Conservation (phyloP, 1,284 basidiomycete species). For the Cutaneotrichosporon cutaneum region DNA sequence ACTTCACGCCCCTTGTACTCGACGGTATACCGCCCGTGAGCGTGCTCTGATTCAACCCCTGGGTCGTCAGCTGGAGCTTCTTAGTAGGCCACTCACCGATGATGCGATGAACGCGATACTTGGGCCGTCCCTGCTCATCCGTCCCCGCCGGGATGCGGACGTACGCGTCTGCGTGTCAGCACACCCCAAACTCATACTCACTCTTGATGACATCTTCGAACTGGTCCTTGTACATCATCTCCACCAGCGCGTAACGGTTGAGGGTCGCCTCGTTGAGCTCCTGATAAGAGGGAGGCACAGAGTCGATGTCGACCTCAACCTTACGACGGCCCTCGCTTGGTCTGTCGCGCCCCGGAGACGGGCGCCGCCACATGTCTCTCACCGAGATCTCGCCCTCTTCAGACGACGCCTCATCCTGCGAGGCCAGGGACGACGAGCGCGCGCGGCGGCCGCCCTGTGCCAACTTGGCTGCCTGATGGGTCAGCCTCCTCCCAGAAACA, state of each 20-base stretch:
- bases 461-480: constrained; percentile 28
- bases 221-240: constrained; percentile 39
- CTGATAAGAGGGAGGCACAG: constrained; percentile 64
- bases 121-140: constrained; percentile 59
- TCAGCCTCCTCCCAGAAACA: neutral
- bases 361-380: constrained; percentile 60
- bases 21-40: constrained; percentile 64
- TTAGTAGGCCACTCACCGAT: neutral
- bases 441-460: constrained; percentile 61
- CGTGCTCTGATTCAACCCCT: constrained; percentile 27
- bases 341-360: constrained; percentile 20
- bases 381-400: constrained; percentile 69
- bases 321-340: constrained; percentile 60
- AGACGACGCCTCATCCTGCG: constrained; percentile 34
- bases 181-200: neutral
- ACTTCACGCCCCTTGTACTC: constrained; percentile 58
- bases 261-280: constrained; percentile 70
- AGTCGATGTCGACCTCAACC: constrained; percentile 64
- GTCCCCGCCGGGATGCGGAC: constrained; percentile 68
- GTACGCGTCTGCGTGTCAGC: constrained; percentile 62
- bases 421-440: constrained; percentile 31
- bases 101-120: constrained; percentile 65
- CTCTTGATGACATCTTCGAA: constrained; percentile 35
- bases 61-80: neutral
- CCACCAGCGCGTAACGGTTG: constrained; percentile 71